These are phyloP conservation scores for Aristolochia californica DNA, from an alignment of 164 flowering plant species.

Conservation along the genomic window DNA sequence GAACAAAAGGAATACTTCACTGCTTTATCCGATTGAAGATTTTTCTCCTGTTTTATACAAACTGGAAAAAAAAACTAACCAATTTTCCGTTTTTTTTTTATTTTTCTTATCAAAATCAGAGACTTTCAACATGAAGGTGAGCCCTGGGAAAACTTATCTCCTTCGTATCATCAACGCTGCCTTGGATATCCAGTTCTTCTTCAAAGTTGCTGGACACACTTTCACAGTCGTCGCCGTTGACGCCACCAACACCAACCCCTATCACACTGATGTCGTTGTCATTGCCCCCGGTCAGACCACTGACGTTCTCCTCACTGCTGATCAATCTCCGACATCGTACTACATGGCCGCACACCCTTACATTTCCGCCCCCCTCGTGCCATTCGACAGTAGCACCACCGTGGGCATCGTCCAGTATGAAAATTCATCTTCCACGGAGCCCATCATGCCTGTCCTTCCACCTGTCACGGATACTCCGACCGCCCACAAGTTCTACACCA, in stretches of 20 bases:
- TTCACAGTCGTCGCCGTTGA: constrained; percentile 64
- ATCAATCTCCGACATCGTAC: constrained; percentile 33
- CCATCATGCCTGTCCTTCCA: constrained; percentile 48
- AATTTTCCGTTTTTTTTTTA: neutral
- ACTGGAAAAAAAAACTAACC: no score
- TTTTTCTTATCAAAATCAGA: constrained; percentile 18
- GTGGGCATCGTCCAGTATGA: constrained; percentile 27
- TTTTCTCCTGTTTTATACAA: no score
- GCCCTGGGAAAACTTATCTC: constrained; percentile 49
- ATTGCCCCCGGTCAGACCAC: constrained; percentile 62
- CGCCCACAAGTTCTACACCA: constrained; percentile 42
- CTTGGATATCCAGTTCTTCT: constrained; percentile 65
- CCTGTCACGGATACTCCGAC: constrained; percentile 44
- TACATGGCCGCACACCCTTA: constrained; percentile 64
- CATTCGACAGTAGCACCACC: constrained; percentile 37
- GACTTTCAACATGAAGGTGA: constrained; percentile 31
- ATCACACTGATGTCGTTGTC: constrained; percentile 47
- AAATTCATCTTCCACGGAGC: constrained; percentile 11
- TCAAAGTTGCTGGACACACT: constrained; percentile 56
- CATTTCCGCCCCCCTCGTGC: constrained; percentile 11
- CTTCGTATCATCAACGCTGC: constrained; percentile 77
- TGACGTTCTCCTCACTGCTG: constrained; percentile 50
- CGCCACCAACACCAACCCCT: constrained; percentile 52
- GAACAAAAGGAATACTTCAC: no score
- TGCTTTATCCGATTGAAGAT: no score